A percentile compares a stretch with the other conserved stretches of the same genome.
phyloP scores from a whole-genome alignment of 73 alveolate genomes.

The Effrenium voratum region DNA sequence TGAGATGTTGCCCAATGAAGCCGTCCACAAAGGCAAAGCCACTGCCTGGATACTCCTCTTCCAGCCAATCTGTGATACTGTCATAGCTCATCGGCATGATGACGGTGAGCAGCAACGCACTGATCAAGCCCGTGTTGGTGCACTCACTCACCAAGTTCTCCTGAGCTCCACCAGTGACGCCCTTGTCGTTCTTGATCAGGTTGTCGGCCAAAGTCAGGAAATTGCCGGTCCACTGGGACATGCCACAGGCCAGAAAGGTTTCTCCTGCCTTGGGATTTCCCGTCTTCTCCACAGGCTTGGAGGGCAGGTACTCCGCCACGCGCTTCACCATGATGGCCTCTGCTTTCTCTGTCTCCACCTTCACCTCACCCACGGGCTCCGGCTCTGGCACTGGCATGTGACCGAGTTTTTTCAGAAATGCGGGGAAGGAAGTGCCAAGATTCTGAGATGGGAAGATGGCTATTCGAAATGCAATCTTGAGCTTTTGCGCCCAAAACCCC shows the following conservation, averaged over 20 bases:
- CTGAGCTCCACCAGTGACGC: slow-evolving; percentile 20
- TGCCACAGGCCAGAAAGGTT: not conserved
- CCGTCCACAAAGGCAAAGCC: slow-evolving; percentile 35
- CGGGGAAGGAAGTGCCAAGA: too few species aligned
- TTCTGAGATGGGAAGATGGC: too few species aligned
- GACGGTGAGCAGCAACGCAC: slow-evolving; percentile 74
- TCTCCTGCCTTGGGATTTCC: slow-evolving; percentile 23
- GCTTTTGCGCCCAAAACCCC: too few species aligned
- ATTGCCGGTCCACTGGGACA: not conserved
- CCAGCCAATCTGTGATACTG: slow-evolving; percentile 46
- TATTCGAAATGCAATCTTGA: too few species aligned
- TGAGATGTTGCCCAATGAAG: not conserved
- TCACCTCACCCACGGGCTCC: too few species aligned
- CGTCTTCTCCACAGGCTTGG: slow-evolving; percentile 39
- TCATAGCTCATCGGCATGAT: slow-evolving; percentile 62
- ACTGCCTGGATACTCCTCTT: slow-evolving; percentile 45
- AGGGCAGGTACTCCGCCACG: slow-evolving; percentile 58
- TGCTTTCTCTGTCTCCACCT: too few species aligned
- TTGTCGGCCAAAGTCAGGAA: slow-evolving; percentile 27
- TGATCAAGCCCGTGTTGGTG: slow-evolving; percentile 83
- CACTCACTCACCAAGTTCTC: slow-evolving; percentile 61
- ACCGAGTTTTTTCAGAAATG: too few species aligned
- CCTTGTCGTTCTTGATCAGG: slow-evolving; percentile 45
- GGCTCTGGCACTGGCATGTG: too few species aligned
- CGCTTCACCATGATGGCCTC: slow-evolving; percentile 18